Percentiles rank a stretch among this genome's conserved stretches.
Conservation (phyloP, 441 rosid genomes). For the California macrophylla region DNA sequence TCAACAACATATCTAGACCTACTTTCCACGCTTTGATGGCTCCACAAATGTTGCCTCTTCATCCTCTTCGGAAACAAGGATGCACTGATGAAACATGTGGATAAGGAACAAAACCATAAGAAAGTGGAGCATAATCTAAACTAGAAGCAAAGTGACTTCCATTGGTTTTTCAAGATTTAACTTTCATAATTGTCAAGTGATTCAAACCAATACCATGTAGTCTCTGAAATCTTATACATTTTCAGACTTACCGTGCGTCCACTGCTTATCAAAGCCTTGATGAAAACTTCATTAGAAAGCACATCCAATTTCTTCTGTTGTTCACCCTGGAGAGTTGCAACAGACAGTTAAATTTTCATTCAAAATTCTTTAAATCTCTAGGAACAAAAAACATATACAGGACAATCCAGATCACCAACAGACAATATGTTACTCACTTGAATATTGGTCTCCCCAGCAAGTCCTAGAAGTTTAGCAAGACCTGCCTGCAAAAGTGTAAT, state of each 20-base stretch:
- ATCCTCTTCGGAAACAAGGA: constrained; percentile 96
- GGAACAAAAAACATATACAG: neutral
- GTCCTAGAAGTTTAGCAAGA: constrained; percentile 86
- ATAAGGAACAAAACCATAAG: constrained; percentile 16
- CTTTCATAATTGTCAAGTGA: neutral
- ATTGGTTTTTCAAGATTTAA: neutral
- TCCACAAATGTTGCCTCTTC: constrained; percentile 86
- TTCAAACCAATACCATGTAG: neutral
- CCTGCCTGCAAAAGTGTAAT: constrained; percentile 58
- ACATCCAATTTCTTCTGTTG: constrained; percentile 97
- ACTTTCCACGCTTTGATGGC: constrained; percentile 70
- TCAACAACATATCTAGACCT: constrained; percentile 10
- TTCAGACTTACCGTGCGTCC: constrained; percentile 73
- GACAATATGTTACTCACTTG: constrained; percentile 34
- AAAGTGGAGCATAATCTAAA: neutral
- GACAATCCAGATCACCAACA: constrained; percentile 3
- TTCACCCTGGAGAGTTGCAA: constrained; percentile 51
- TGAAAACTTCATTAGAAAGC: constrained; percentile 81
- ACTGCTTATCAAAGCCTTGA: constrained; percentile 93
- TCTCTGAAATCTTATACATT: neutral
- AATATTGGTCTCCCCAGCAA: constrained; percentile 90
- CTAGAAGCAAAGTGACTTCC: neutral
- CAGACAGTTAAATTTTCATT: constrained; percentile 5
- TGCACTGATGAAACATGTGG: constrained; percentile 42
- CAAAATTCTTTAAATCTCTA: neutral